A percentile compares a stretch with the other conserved stretches of the same genome.
Evolutionary conservation across 2,329 filamentous ascomycete genomes (phyloP).

Genomic region (Elsinoe fawcettii): DNA sequence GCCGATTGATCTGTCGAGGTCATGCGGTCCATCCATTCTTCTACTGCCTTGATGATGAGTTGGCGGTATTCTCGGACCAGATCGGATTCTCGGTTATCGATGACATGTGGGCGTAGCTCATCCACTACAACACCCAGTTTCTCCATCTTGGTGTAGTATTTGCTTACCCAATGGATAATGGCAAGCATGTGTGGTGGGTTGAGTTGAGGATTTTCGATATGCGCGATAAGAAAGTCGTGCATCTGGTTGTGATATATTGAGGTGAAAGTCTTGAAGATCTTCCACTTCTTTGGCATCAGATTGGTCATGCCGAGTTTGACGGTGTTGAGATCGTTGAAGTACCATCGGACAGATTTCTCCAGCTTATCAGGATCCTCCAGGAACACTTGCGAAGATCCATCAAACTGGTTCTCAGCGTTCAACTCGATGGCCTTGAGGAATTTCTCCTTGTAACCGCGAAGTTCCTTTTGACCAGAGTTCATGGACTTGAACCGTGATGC

Average conservation of each 20-base stretch:
- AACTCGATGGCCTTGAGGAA: conserved; percentile 74
- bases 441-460: conserved; percentile 94
- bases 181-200: conserved; percentile 80
- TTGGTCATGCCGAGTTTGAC: conserved; percentile 87
- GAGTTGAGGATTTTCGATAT: conserved; percentile 78
- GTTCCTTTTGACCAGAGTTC: conserved; percentile 82
- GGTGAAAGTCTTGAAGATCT: conserved; percentile 82
- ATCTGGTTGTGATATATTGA: conserved; percentile 88
- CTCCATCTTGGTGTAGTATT: conserved; percentile 92
- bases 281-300: conserved; percentile 94
- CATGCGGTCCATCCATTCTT: conserved; percentile 97
- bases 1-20: conserved; percentile 72
- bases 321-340: conserved; percentile 93
- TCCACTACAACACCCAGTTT: conserved; percentile 74
- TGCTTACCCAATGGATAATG: conserved; percentile 90
- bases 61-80: conserved; percentile 88
- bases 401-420: conserved; percentile 67
- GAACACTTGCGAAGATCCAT: conserved; percentile 64
- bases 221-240: conserved; percentile 81
- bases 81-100: conserved; percentile 84
- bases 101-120: conserved; percentile 74
- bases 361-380: conserved; percentile 73
- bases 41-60: conserved; percentile 89
- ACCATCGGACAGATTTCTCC: conserved; percentile 89
- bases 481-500: conserved; percentile 91